Conservation (phyloP, 208 protist genomes). For the Wallacemonas sp. region DNA sequence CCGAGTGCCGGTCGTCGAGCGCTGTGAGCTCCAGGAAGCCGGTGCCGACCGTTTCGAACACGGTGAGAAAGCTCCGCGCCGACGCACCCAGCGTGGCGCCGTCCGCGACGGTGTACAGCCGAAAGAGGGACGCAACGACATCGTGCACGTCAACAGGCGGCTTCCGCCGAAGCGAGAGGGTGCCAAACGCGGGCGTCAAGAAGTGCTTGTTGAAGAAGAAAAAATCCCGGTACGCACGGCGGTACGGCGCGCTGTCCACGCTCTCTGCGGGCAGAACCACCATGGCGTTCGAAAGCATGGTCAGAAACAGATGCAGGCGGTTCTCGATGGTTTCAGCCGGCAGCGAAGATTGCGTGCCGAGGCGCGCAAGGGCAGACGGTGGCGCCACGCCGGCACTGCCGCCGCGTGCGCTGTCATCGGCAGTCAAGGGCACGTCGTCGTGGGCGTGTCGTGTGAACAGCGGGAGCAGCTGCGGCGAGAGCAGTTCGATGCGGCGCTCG, state of each 20-base stretch:
- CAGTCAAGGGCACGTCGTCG: neutral
- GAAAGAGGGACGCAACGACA: conserved; percentile 34
- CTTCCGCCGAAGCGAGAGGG: conserved; percentile 49
- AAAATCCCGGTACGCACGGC: conserved; percentile 43
- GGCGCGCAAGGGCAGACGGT: conserved; percentile 17
- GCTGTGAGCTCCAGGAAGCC: conserved; percentile 55
- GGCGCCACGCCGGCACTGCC: too few species aligned
- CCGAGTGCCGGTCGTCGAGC: conserved; percentile 2
- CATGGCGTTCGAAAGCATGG: conserved; percentile 47
- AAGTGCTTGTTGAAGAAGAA: conserved; percentile 69
- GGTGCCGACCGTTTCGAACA: conserved; percentile 46
- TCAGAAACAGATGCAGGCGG: conserved; percentile 62
- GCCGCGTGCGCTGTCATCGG: neutral
- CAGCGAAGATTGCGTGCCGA: conserved; percentile 25
- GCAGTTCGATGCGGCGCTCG: neutral
- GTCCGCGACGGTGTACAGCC: conserved; percentile 43
- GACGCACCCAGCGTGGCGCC: conserved; percentile 52
- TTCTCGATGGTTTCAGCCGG: conserved; percentile 76
- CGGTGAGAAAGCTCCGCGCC: conserved; percentile 28
- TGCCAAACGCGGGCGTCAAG: conserved; percentile 67
- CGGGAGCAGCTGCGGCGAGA: conserved; percentile 40
- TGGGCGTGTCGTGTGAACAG: conserved; percentile 42
- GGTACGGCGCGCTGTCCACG: conserved; percentile 20
- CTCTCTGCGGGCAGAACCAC: conserved; percentile 22
- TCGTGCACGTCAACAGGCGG: conserved; percentile 6